phyloP scores from a whole-genome alignment of 805 yeast species.

The Candida maris region DNA sequence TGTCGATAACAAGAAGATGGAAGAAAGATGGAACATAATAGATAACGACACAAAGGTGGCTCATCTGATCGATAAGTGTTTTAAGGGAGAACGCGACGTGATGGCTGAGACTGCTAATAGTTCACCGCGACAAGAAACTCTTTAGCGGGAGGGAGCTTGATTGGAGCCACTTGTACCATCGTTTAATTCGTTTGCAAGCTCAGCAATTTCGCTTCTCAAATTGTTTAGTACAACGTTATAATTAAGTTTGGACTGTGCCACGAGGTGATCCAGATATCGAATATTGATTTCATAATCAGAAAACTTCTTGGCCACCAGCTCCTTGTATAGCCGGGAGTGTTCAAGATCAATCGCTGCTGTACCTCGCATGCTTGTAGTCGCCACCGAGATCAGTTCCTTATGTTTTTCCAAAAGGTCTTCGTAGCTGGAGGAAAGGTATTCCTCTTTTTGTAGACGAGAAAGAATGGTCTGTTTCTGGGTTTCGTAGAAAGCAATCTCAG shows the following conservation, averaged over 20 bases:
- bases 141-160: background rate
- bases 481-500: constrained; percentile 19
- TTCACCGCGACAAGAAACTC: background rate
- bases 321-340: constrained; percentile 16
- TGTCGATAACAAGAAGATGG: constrained; percentile 23
- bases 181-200: constrained; percentile 4
- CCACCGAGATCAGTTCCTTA: constrained; percentile 23
- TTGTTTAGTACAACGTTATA: constrained; percentile 10
- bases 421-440: constrained; percentile 26
- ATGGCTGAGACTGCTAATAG: constrained; percentile 2
- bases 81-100: constrained; percentile 15
- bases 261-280: constrained; percentile 7
- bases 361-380: constrained; percentile 14
- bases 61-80: constrained; percentile 18
- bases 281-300: constrained; percentile 13
- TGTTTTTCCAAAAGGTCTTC: constrained; percentile 26
- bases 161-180: background rate
- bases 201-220: constrained; percentile 6
- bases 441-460: constrained; percentile 33
- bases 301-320: constrained; percentile 11
- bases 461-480: constrained; percentile 26
- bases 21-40: constrained; percentile 27
- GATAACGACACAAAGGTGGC: constrained; percentile 27
- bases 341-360: constrained; percentile 18
- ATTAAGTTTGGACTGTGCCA: constrained; percentile 4